These are phyloP conservation scores for Lipomyces oligophaga DNA, from an alignment of 805 yeast genomes.

Conservation along the genomic window DNA sequence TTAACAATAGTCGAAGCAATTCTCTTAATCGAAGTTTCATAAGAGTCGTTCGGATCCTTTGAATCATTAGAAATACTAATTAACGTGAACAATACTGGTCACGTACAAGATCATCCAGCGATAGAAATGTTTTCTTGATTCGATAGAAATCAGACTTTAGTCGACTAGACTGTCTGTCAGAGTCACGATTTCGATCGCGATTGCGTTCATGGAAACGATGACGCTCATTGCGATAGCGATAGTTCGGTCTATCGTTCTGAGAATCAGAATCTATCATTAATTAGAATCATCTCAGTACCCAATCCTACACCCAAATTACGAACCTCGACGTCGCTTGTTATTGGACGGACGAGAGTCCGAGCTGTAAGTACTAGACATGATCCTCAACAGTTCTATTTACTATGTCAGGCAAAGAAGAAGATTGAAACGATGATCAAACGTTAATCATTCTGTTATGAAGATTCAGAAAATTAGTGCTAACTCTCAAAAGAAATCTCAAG, in stretches of 20 bases:
- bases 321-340: slow-evolving; percentile 12
- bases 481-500: too few species aligned
- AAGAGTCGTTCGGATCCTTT: slow-evolving; percentile 3
- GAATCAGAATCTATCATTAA: not conserved
- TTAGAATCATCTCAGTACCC: not conserved
- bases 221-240: not conserved
- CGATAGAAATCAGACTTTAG: slow-evolving; percentile 11
- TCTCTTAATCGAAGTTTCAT: too few species aligned
- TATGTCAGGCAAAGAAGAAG: too few species aligned
- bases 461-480: too few species aligned
- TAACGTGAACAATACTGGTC: too few species aligned
- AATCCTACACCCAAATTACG: not conserved
- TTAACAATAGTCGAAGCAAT: too few species aligned
- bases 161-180: slow-evolving; percentile 1
- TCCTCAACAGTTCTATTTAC: too few species aligned
- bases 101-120: too few species aligned
- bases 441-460: too few species aligned
- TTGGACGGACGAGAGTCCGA: too few species aligned
- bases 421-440: too few species aligned
- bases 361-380: too few species aligned
- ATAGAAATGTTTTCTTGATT: slow-evolving; percentile 4
- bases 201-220: slow-evolving; percentile 4
- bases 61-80: slow-evolving; percentile 8
- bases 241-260: not conserved
- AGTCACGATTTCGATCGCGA: slow-evolving; percentile 6